Evolutionary conservation across 257 asterid genomes (phyloP), one percentile per base, ranked within the genome.

Genomic region (Solanum habrochaites): DNA sequence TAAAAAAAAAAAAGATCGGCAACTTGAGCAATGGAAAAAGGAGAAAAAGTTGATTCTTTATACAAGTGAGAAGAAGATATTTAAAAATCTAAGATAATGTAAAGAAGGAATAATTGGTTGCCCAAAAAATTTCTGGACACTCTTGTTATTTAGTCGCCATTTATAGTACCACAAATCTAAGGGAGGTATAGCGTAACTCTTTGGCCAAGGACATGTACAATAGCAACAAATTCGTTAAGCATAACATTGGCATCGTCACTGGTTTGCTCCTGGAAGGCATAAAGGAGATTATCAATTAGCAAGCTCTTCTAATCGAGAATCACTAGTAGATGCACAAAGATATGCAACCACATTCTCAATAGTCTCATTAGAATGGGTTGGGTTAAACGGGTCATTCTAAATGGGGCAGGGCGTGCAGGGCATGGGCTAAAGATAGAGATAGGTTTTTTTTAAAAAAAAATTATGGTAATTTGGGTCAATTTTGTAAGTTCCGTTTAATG

Each of bases 201-300:
- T 90, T 92, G 96, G 56, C 98, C 98, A 90, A 95, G 98, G 78
- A 97, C 88, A 87, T 95, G 94, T 49, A 95, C 98, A 86, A 95
- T 98, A 78, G 96, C 98, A 81, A 98, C 98, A 91, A 95, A 95
- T 37, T 98, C 98, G 67, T 94, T 96, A 29, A 96, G 98, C 98
- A 96, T 96, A 87, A 96, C 98, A 60, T 95, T 95, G 47, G 98
- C 98, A 88, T 95, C 95, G 75, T 95, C 98, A 70, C 96, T 94
- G 37, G 98, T 96, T 90, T 96, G 98, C 89, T 96, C 98, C 87
- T 96, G 98, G 92, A 95, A 95, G 16, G 98, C 97, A 88, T 96
- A 94, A 11, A 94, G 93, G 86, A 94, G 94, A 32, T 98, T 98
- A 89, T 96, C 98, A 23, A 96, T 96, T 83, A 96, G 89, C 39